Evolutionary conservation across 2,329 filamentous ascomycete genomes (phyloP).

Genomic region (Talaromyces sp.): DNA sequence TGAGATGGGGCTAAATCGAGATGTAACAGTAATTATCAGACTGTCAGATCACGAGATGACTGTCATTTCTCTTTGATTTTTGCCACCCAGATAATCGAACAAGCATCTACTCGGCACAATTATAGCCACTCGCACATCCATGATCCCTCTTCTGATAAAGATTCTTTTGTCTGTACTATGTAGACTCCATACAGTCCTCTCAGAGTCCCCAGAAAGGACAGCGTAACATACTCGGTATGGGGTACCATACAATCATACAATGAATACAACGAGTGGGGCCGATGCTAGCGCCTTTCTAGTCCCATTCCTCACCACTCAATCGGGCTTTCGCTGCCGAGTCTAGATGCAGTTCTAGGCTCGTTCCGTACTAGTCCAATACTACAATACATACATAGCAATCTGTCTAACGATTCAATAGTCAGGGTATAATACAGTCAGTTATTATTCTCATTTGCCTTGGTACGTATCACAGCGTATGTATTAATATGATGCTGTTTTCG

Average conservation of each 20-base stretch:
- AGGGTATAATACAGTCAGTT: neutral
- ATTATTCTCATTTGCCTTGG: neutral
- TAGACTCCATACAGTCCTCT: neutral
- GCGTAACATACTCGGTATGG: neutral
- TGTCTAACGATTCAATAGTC: neutral
- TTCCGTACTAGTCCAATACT: neutral
- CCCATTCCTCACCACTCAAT: slow-evolving; percentile 16
- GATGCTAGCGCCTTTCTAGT: neutral
- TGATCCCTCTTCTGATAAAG: neutral
- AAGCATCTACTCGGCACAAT: neutral
- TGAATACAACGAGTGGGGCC: slow-evolving; percentile 7
- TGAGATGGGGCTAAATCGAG: slow-evolving; percentile 5
- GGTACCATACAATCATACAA: neutral
- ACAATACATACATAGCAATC: neutral
- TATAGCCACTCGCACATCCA: neutral
- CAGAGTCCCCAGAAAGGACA: neutral
- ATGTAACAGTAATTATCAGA: slow-evolving; percentile 2
- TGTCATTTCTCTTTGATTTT: neutral
- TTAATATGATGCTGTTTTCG: neutral
- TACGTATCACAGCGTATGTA: neutral
- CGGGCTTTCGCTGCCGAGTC: slow-evolving; percentile 16
- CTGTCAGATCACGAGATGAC: slow-evolving; percentile 1
- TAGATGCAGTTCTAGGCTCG: slow-evolving; percentile 7
- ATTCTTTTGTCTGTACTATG: neutral
- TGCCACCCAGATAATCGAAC: neutral